A percentile compares a stretch with the other conserved stretches of the same genome.
Evolutionary conservation across 495 filamentous ascomycete species (phyloP).

Genomic region (Penicillium herquei): DNA sequence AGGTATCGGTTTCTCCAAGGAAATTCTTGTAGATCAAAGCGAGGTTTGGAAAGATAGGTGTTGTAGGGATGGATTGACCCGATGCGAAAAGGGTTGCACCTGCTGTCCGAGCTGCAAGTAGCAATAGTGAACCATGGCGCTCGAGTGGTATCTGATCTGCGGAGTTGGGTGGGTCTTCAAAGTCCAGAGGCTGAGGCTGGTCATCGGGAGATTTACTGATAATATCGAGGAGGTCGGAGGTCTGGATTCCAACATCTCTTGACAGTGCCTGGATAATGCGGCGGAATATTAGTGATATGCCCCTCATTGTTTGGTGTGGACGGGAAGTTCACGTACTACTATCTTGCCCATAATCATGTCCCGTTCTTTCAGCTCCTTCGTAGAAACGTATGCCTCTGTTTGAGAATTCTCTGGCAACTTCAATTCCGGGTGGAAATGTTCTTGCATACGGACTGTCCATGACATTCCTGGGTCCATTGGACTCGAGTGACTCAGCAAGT

Average conservation of each 20-base stretch:
- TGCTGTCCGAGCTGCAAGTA: slow-evolving; percentile 55
- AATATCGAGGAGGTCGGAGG: slow-evolving; percentile 50
- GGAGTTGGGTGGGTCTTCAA: slow-evolving; percentile 42
- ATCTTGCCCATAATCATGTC: slow-evolving; percentile 76
- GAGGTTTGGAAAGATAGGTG: slow-evolving; percentile 66
- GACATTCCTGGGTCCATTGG: slow-evolving; percentile 65
- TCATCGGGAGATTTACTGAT: slow-evolving; percentile 27
- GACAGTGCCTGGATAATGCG: slow-evolving; percentile 59
- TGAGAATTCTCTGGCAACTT: slow-evolving; percentile 49
- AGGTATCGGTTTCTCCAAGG: slow-evolving; percentile 46
- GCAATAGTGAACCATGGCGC: slow-evolving; percentile 63
- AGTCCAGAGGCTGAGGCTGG: slow-evolving; percentile 41
- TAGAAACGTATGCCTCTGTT: slow-evolving; percentile 58
- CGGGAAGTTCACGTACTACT: slow-evolving; percentile 53
- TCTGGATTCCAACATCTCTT: slow-evolving; percentile 61
- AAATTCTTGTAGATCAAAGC: slow-evolving; percentile 58
- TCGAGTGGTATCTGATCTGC: slow-evolving; percentile 72
- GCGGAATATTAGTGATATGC: background rate
- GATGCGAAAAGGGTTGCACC: slow-evolving; percentile 33
- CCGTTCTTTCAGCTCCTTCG: slow-evolving; percentile 60
- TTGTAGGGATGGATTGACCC: slow-evolving; percentile 24
- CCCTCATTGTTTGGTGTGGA: background rate
- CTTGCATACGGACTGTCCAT: slow-evolving; percentile 72
- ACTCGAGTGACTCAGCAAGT: slow-evolving; percentile 56
- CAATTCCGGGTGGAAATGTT: slow-evolving; percentile 59